A percentile compares a stretch with the other conserved stretches of the same genome.
Conservation (phyloP, 805 yeast species). For the Priceomyces castillae region DNA sequence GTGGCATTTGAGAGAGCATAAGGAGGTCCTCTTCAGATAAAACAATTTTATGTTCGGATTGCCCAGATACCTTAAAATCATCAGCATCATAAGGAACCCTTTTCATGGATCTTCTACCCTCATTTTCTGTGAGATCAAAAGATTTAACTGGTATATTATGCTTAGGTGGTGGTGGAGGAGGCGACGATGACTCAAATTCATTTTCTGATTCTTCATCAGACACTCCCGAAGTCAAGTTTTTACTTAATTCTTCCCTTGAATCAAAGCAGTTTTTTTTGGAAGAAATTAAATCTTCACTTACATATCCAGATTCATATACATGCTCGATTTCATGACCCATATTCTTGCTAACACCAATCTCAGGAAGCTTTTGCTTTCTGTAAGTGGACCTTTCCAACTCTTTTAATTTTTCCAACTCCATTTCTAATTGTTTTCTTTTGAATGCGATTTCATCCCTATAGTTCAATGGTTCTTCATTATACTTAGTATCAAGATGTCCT, state of each 20-base stretch:
- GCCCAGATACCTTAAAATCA: conserved; percentile 32
- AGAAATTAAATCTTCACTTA: conserved; percentile 35
- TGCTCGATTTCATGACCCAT: conserved; percentile 4
- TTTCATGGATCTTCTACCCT: conserved; percentile 2
- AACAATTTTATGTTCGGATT: conserved; percentile 12
- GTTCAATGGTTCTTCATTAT: conserved; percentile 8
- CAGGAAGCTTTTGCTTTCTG: conserved; percentile 2
- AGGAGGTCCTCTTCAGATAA: conserved; percentile 27
- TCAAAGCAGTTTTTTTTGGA: conserved; percentile 27
- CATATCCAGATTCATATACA: conserved; percentile 27
- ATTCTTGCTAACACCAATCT: background rate
- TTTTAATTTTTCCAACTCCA: conserved; percentile 34
- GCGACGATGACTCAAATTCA: conserved; percentile 11
- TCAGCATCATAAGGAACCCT: conserved; percentile 37
- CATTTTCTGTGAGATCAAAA: conserved; percentile 1
- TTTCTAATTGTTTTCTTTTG: conserved; percentile 38
- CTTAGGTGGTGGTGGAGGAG: conserved; percentile 38
- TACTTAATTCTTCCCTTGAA: conserved; percentile 36
- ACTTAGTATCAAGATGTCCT: conserved; percentile 1
- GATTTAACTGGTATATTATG: conserved; percentile 16
- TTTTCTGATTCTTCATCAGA: conserved; percentile 23
- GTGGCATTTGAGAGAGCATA: conserved; percentile 30
- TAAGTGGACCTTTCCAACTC: conserved; percentile 24
- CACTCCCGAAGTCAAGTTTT: conserved; percentile 23
- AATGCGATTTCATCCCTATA: conserved; percentile 30